Evolutionary conservation across 192 early-diverging fungal genomes (phyloP), one percentile per base, ranked within the genome.

Genomic region (Umbelopsis ramanniana): DNA sequence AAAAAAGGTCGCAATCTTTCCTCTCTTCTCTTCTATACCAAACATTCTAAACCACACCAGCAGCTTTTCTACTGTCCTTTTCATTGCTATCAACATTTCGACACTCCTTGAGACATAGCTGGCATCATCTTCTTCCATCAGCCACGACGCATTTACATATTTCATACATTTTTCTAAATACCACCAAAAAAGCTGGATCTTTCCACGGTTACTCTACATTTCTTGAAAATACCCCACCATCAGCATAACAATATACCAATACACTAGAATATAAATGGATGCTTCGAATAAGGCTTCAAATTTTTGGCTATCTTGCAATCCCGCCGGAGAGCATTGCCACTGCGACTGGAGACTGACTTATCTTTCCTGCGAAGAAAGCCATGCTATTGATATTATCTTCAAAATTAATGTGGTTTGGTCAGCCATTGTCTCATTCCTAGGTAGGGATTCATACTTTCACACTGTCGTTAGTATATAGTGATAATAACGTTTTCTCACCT

Each of bases 271-370:
- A 11, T 26, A 63, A 63, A 63, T 63, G 57, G 57, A 63, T 63
- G 57, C 11, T 63, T 37, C 26, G 57, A 63, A 63, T 37, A 29
- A 22, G 33, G 57, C 57, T 14, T 35, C 57, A 29, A 40, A 21
- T 11, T 74, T 70, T 38, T 78, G 76, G 76, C 14, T 68, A 14
- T 3, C 67, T 6, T 78, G 76, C 40, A 40, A 73, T 29, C 33
- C 63, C 2, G 19, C 19, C 10, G 22, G 57, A 37, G 24, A 78
- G 24, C 4, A 46, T 14, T 79, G 77, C 22, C 72, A 79, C 45
- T 79, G 77, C 40, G 77, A 79, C 47, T 79, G 72, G 72, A 53
- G 77, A 57, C n/a, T 79, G 15, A 67, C 23, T 21, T 24, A 71
- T 6, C 17, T 68, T 37, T 50, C 52, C 12, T 79, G 77, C 14